Evolutionary conservation across 345 rosid genomes (phyloP), one percentile per base, ranked within the genome.

Genomic region (Raphanus sativus): DNA sequence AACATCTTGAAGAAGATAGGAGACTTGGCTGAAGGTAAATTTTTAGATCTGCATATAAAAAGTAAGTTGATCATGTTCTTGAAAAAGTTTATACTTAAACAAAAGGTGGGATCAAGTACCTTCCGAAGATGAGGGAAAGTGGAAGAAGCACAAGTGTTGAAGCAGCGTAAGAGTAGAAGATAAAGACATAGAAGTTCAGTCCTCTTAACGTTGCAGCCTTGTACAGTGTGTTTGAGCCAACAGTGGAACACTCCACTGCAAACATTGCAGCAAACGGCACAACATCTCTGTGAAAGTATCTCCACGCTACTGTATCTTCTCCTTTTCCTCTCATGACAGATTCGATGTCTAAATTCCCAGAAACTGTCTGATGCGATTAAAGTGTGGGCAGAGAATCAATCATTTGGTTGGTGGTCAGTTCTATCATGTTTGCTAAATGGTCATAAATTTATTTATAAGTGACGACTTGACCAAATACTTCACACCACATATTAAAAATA

Each of bases 121-220:
- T 71, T 28, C 34, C 56, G 3, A 71, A 76, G 65, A 76, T 36
- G 10, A 75, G n/a, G 15, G 10, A 3, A n/a, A 73, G 56, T 11
- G 81, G 85, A 60, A 83, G 63, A 34, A 80, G 55, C 13, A 33
- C 62, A 52, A 81, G 61, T 3, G 83, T 67, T 7, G 74, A 67
- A n/a, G 73, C 40, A 16, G 24, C 72, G n/a, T 67, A 78, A 54
- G 72, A 28, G 59, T 81, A 85, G 0, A 69, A 34, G 29, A 83
- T 2, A 67, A 62, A 83, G 71, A 78, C 75, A 70, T 76, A 75
- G 77, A 67, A 71, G 79, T 59, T 83, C 77, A 83, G 17, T 45
- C 86, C 84, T 65, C 69, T 74, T 58, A 26, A 48, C 15, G 82
- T 15, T 2, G 85, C 86, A 60, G 83, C 82, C 67, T 85, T 83